Evolutionary conservation across 441 rosid species (phyloP).

Genomic region (Flueggea neowawraea): DNA sequence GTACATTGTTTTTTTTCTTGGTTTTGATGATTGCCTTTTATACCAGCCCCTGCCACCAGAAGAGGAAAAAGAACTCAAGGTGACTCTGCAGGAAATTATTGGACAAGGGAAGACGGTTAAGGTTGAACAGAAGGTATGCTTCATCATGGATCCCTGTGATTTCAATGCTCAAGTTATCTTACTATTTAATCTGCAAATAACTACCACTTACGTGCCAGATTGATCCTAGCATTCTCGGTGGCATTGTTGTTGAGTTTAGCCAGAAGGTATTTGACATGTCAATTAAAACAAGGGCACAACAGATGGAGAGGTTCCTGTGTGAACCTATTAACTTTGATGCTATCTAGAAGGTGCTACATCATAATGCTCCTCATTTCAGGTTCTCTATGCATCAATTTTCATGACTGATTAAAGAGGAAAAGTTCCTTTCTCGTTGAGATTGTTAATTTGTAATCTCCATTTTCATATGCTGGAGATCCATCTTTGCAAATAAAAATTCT

Average conservation of each 20-base stretch:
- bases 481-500: too few relatives aligned
- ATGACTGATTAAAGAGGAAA: slow-evolving; percentile 7
- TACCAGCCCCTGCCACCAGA: slow-evolving; percentile 67
- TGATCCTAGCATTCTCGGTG: slow-evolving; percentile 89
- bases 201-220: slow-evolving; percentile 42
- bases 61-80: slow-evolving; percentile 68
- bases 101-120: slow-evolving; percentile 67
- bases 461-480: too few relatives aligned
- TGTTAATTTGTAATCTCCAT: slow-evolving; percentile 2
- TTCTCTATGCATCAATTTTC: slow-evolving; percentile 11
- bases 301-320: slow-evolving; percentile 91
- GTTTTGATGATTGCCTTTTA: slow-evolving; percentile 7
- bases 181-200: slow-evolving; percentile 2
- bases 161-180: not conserved
- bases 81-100: slow-evolving; percentile 56
- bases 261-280: slow-evolving; percentile 96
- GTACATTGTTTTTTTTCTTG: not conserved
- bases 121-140: slow-evolving; percentile 66
- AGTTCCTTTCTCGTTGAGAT: slow-evolving; percentile 15
- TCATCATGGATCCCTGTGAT: not conserved
- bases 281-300: slow-evolving; percentile 77
- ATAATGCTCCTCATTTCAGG: not conserved
- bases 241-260: slow-evolving; percentile 71
- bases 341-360: slow-evolving; percentile 28
- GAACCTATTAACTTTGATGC: slow-evolving; percentile 45